Evolutionary conservation across 768 basidiomycete species (phyloP).

Genomic region (Boletus rufocinnamomeus): DNA sequence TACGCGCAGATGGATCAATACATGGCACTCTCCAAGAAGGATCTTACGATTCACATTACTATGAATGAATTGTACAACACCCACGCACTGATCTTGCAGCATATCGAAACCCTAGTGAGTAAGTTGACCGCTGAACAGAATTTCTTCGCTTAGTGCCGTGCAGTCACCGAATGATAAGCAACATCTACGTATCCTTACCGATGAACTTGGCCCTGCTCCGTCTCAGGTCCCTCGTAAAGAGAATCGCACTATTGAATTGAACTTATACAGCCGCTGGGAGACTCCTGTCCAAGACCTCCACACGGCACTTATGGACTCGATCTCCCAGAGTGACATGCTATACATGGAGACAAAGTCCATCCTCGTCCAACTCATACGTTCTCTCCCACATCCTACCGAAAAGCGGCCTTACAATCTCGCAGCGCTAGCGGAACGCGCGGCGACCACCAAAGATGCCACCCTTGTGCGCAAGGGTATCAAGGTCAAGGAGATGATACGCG

Average conservation of each 20-base stretch:
- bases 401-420: constrained; percentile 88
- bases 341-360: constrained; percentile 99
- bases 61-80: constrained; percentile 99
- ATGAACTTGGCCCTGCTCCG: constrained; percentile 93
- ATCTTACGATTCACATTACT: constrained; percentile 96
- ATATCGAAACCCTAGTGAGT: constrained; percentile 90
- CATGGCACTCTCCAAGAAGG: constrained; percentile 99
- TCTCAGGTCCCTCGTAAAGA: constrained; percentile 97
- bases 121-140: background rate
- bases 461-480: constrained; percentile 98
- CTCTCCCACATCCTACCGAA: constrained; percentile 81
- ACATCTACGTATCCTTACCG: constrained; percentile 93
- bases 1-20: constrained; percentile 95
- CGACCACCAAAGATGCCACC: constrained; percentile 95
- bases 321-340: constrained; percentile 97
- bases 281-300: constrained; percentile 98
- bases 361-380: constrained; percentile 96
- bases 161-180: constrained; percentile 98
- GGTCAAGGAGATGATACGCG: constrained; percentile 98
- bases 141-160: constrained; percentile 3
- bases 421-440: constrained; percentile 89
- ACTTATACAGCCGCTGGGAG: constrained; percentile 97
- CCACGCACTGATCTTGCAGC: constrained; percentile 91
- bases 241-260: constrained; percentile 90
- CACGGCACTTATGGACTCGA: constrained; percentile 93